Base-by-base conservation (phyloP, 768 basidiomycete genomes). In the Pulveroboletus sp. region DNA sequence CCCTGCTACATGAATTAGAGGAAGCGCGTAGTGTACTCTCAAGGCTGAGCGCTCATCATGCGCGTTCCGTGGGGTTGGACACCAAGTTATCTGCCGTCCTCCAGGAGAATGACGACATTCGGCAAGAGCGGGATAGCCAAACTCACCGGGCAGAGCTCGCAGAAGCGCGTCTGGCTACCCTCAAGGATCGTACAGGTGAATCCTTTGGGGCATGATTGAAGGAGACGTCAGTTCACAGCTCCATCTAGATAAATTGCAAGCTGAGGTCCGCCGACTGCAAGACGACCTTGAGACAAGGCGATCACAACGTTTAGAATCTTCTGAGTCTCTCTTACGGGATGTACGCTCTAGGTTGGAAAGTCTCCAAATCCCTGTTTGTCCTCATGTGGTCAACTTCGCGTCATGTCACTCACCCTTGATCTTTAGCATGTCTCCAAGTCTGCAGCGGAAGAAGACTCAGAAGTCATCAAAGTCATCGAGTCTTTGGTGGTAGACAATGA, bases 401-500 rank as follows among this genome's bases (percentile, higher is more conserved):
- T 21, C 33, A 39, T 46, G 43, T 50, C 47, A 45, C 48, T 65
- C 35, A 70, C 57, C 10, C 38, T 55, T 40, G 45, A 27, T 32
- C 39, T 39, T 48, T 49, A 75, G 76, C 68, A 78, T 66, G 51
- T 73, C 17, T 68, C 72, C 24, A 61, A 69, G 43, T 66, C 75
- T 31, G 24, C 54, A 18, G 47, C 58, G 17, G 56, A 60, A 10
- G 81, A 82, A 42, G 75, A 83, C 46, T 66, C 76, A 14, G 86
- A 88, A 58, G 69, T 89, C 15, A 81, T 76, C 31, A 71, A 75
- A 47, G 82, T 93, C 11, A 71, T 96, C 12, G 90, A 92, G 63
- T 82, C 85, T n/a, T 74, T 95, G 28, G 91, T 93, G 8, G 80
- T 83, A 31, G 89, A 90, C 59, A 95, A 93, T 58, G 89, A 93